phyloP scores from a whole-genome alignment of 257 asterid genomes.

The Gentiana macrophylla region DNA sequence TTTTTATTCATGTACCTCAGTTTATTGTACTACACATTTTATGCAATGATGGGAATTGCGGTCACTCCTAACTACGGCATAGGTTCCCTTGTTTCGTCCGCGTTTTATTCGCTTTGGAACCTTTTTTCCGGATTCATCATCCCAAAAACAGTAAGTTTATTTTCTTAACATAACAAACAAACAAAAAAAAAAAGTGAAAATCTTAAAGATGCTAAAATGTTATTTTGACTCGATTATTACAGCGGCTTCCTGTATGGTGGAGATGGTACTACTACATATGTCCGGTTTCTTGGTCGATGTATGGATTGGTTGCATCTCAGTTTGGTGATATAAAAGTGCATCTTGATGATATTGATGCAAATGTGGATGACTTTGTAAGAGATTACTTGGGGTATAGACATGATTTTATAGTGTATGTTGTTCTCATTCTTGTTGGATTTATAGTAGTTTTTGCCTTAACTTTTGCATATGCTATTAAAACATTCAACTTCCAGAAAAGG shows the following conservation, averaged over 20 bases:
- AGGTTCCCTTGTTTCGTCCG: slow-evolving; percentile 5
- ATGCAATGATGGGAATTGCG: slow-evolving; percentile 12
- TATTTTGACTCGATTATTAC: neutral
- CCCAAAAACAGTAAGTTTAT: slow-evolving; percentile 5
- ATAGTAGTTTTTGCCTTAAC: slow-evolving; percentile 44
- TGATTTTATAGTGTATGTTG: slow-evolving; percentile 51
- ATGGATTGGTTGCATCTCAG: slow-evolving; percentile 17
- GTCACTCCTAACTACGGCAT: slow-evolving; percentile 7
- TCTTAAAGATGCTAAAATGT: neutral
- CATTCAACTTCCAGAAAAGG: slow-evolving; percentile 66
- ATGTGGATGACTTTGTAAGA: slow-evolving; percentile 45
- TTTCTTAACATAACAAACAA: no score
- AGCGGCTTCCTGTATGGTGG: slow-evolving; percentile 19
- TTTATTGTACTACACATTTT: slow-evolving; percentile 5
- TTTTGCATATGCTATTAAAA: slow-evolving; percentile 52
- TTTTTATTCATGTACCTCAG: slow-evolving; percentile 67
- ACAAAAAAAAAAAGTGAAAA: neutral
- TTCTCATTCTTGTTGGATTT: slow-evolving; percentile 33
- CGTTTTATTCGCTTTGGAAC: slow-evolving; percentile 11
- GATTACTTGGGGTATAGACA: slow-evolving; percentile 42
- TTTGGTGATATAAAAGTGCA: slow-evolving; percentile 10
- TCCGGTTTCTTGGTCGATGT: slow-evolving; percentile 14
- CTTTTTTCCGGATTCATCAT: slow-evolving; percentile 11
- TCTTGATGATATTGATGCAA: slow-evolving; percentile 28
- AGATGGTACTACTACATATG: slow-evolving; percentile 12